Conservation (phyloP, 2,329 filamentous ascomycete genomes). For the Fusarium brevicatenulatum region DNA sequence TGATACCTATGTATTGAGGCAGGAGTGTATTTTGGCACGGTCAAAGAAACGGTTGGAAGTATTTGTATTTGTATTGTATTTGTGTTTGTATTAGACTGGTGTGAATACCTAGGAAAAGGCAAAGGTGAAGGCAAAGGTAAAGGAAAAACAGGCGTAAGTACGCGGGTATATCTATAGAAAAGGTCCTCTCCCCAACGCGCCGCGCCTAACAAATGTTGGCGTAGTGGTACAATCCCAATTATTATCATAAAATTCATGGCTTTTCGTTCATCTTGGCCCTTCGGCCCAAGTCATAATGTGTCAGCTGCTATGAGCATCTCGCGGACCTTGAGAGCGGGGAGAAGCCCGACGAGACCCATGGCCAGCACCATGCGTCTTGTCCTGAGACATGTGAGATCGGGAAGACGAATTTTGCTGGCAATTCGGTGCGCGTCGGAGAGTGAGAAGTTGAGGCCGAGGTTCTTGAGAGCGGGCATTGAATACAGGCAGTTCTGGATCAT, state of each 20-base stretch:
- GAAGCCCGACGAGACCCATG: slow-evolving; percentile 46
- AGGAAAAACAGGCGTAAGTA: slow-evolving; percentile 31
- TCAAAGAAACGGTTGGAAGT: slow-evolving; percentile 12
- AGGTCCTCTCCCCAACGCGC: slow-evolving; percentile 35
- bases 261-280: not conserved
- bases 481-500: slow-evolving; percentile 26
- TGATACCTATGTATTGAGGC: slow-evolving; percentile 33
- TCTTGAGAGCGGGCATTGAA: slow-evolving; percentile 29
- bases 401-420: slow-evolving; percentile 35
- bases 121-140: slow-evolving; percentile 19
- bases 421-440: slow-evolving; percentile 29
- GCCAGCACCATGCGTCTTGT: slow-evolving; percentile 46
- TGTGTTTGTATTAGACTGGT: slow-evolving; percentile 19
- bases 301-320: slow-evolving; percentile 29
- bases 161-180: slow-evolving; percentile 45
- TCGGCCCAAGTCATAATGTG: slow-evolving; percentile 39
- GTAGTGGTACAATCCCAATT: slow-evolving; percentile 34
- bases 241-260: slow-evolving; percentile 23
- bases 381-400: slow-evolving; percentile 42
- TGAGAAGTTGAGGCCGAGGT: slow-evolving; percentile 37
- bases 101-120: not conserved
- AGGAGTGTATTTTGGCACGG: slow-evolving; percentile 16
- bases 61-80: slow-evolving; percentile 17
- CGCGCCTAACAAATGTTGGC: slow-evolving; percentile 5
- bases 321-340: slow-evolving; percentile 39